A percentile compares a stretch with the other conserved stretches of the same genome.
Evolutionary conservation across 2,329 filamentous ascomycete species (phyloP).

Genomic region (Tolypocladium album): DNA sequence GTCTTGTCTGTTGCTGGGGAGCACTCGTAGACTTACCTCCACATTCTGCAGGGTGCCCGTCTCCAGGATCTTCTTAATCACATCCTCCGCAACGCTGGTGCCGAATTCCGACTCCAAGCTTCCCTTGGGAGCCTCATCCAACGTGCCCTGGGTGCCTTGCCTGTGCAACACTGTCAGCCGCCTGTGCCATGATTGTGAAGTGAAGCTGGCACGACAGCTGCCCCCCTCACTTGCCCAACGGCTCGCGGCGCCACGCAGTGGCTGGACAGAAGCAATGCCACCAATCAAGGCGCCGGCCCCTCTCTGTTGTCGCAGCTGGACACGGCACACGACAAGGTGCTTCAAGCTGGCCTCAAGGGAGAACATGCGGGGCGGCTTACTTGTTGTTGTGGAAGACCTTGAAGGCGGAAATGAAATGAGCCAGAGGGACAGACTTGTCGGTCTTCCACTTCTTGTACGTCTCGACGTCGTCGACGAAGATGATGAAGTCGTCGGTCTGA

Average conservation of each 20-base stretch:
- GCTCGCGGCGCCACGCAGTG: not conserved
- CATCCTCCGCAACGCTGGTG: slow-evolving; percentile 66
- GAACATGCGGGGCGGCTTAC: slow-evolving; percentile 42
- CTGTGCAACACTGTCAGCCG: slow-evolving; percentile 30
- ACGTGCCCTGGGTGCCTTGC: slow-evolving; percentile 73
- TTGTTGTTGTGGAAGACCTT: slow-evolving; percentile 85
- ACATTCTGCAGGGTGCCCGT: slow-evolving; percentile 58
- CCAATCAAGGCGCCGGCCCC: not conserved
- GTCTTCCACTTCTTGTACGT: slow-evolving; percentile 70
- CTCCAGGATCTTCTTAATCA: slow-evolving; percentile 71
- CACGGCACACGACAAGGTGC: not conserved
- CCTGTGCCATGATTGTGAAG: not conserved
- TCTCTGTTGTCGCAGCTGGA: not conserved
- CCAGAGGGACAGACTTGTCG: slow-evolving; percentile 68
- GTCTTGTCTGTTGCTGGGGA: not conserved
- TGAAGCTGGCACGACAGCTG: not conserved
- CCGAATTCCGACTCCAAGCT: slow-evolving; percentile 81
- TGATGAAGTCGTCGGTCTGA: slow-evolving; percentile 44
- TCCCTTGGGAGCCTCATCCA: slow-evolving; percentile 65
- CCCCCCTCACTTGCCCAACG: not conserved
- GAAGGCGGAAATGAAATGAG: slow-evolving; percentile 78
- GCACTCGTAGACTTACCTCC: slow-evolving; percentile 29
- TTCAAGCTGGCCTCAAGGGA: not conserved
- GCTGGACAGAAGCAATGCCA: not conserved
- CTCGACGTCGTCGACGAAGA: slow-evolving; percentile 49